phyloP scores from a whole-genome alignment of 2,329 filamentous ascomycete genomes.

The Aureobasidium sp. region DNA sequence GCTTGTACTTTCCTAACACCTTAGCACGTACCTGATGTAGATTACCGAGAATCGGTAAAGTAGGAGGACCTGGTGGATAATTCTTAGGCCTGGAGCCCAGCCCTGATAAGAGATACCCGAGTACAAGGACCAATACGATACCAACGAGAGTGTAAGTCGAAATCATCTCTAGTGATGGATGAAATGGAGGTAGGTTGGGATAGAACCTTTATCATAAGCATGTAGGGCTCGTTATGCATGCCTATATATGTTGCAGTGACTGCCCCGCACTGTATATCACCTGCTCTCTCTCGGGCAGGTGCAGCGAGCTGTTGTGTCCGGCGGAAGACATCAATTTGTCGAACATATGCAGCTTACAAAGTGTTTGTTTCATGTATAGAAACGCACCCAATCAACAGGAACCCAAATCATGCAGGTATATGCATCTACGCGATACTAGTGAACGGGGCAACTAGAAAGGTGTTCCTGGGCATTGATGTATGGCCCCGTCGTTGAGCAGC shows the following conservation, averaged over 20 bases:
- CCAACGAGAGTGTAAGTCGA: neutral
- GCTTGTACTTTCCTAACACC: conserved; percentile 29
- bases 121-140: neutral
- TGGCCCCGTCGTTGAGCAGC: neutral
- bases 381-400: neutral
- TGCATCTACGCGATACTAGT: neutral
- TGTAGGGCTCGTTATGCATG: neutral
- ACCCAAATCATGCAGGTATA: neutral
- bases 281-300: neutral
- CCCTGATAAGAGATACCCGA: neutral
- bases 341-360: neutral
- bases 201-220: neutral
- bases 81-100: conserved; percentile 5
- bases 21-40: neutral
- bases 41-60: conserved; percentile 34
- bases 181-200: neutral
- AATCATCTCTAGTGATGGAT: neutral
- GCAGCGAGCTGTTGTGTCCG: neutral
- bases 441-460: neutral
- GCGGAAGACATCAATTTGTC: neutral
- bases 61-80: conserved; percentile 32
- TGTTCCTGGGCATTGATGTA: neutral
- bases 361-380: neutral
- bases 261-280: neutral
- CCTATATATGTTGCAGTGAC: neutral